Conservation (phyloP, 1,284 basidiomycete genomes). For the Heterobasidion occidentale region DNA sequence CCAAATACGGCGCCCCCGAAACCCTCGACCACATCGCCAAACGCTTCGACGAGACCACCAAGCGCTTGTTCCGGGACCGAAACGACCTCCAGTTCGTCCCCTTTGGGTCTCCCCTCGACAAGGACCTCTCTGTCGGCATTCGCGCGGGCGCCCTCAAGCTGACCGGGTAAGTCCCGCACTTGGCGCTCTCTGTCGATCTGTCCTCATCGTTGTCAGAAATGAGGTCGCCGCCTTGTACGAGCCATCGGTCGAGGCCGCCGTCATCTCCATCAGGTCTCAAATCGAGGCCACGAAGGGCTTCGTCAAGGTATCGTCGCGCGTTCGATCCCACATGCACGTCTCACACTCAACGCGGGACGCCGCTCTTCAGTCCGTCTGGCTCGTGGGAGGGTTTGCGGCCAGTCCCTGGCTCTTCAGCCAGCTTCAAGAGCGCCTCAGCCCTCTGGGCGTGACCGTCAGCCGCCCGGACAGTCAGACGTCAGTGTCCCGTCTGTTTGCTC, state of each 20-base stretch:
- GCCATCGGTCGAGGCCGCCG: slow-evolving; percentile 65
- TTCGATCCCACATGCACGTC: background rate
- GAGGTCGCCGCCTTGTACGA: slow-evolving; percentile 70
- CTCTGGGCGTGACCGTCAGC: slow-evolving; percentile 52
- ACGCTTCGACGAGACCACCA: slow-evolving; percentile 74
- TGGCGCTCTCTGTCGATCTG: background rate
- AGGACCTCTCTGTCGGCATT: slow-evolving; percentile 60
- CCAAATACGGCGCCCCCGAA: slow-evolving; percentile 61
- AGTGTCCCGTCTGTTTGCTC: slow-evolving; percentile 11
- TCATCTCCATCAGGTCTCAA: slow-evolving; percentile 61
- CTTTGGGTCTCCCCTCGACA: slow-evolving; percentile 73
- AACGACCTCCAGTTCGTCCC: slow-evolving; percentile 61
- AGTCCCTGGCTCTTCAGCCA: slow-evolving; percentile 73
- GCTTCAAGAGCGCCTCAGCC: slow-evolving; percentile 54
- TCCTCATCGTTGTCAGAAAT: slow-evolving; percentile 23
- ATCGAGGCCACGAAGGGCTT: slow-evolving; percentile 57
- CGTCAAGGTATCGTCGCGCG: slow-evolving; percentile 43
- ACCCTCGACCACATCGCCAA: slow-evolving; percentile 65
- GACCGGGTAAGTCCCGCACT: slow-evolving; percentile 40
- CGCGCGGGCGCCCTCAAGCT: slow-evolving; percentile 63
- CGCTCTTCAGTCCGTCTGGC: slow-evolving; percentile 51
- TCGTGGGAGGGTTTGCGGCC: slow-evolving; percentile 75
- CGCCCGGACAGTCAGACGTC: slow-evolving; percentile 73
- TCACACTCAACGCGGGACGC: background rate
- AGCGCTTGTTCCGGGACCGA: slow-evolving; percentile 63